Evolutionary conservation across 1,284 basidiomycete species (phyloP).

Genomic region (Ceratobasidium sp.): DNA sequence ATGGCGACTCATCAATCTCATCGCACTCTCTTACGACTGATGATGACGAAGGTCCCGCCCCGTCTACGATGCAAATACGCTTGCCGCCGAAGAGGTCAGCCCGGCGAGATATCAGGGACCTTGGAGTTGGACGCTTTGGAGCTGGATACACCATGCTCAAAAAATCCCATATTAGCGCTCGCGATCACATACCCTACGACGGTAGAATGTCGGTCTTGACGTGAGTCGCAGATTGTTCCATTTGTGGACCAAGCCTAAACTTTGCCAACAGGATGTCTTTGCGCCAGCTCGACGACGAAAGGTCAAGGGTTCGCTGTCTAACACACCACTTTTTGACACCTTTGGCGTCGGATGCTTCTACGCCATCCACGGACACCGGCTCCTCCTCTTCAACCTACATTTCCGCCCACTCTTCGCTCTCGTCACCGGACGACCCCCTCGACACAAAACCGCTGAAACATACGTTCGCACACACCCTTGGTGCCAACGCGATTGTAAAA

Average conservation of each 20-base stretch:
- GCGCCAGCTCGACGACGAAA: constrained; percentile 30
- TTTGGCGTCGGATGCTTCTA: constrained; percentile 22
- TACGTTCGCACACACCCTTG: constrained; percentile 32
- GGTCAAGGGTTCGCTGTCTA: constrained; percentile 24
- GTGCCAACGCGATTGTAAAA: constrained; percentile 24
- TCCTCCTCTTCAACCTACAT: constrained; percentile 34
- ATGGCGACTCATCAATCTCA: constrained; percentile 6
- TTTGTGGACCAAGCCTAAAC: neutral
- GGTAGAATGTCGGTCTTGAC: constrained; percentile 43
- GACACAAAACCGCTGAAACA: constrained; percentile 28
- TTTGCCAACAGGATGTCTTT: constrained; percentile 31
- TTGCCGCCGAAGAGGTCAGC: constrained; percentile 35
- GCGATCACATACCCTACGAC: constrained; percentile 17
- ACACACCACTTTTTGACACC: constrained; percentile 43
- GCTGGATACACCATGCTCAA: constrained; percentile 44
- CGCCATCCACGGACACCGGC: constrained; percentile 22
- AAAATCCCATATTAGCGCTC: constrained; percentile 41
- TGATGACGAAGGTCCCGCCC: neutral
- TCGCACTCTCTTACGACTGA: neutral
- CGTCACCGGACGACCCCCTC: constrained; percentile 28
- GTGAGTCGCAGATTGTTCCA: constrained; percentile 4
- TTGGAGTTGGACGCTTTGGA: constrained; percentile 31
- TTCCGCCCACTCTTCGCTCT: constrained; percentile 20
- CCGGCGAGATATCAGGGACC: constrained; percentile 25
- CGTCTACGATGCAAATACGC: constrained; percentile 11